Base-by-base conservation (phyloP, 108 stramenopile species). In the Phaeodactylum tricornutum region DNA sequence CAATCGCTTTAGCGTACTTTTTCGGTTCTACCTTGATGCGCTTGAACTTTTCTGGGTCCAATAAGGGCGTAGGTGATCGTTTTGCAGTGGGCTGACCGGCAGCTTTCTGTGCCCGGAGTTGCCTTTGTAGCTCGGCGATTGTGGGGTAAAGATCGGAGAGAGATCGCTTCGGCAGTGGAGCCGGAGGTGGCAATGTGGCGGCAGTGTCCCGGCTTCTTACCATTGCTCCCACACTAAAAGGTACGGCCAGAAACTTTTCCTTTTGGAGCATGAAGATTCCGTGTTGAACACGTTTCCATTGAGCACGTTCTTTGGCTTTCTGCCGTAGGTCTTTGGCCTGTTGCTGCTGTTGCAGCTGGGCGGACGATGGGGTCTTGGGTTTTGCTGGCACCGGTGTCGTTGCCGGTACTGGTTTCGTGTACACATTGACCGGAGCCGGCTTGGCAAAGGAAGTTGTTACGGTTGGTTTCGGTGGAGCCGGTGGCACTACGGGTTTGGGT, bases 1-100 rank as follows among this genome's bases (percentile, higher is more conserved):
- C 86, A 1, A 88, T 48, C 20, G 77, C 75, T 61, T 74, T 75
- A 1, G 74, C 67, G 47, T 72, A 61, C 33, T 79, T 75, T 47
- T 81, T 84, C 4, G 81, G 77, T 69, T 88, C 77, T 26, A 84
- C 51, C 49, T 84, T 88, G 53, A 84, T 45, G 2, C 86, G 67
- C 51, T 77, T 76, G 42, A 59, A 67, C 23, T 61, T 66, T 11
- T 81, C 72, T 4, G 81, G 58, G 35, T 79, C 77, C 32, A 81
- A 23, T 2, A 88, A 55, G 34, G 41, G 63, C 15, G 48, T 47
- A 9, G 63, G 40, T 8, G 59, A 60, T 5, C 33, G 41, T 3
- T 32, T 42, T 5, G 20, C 4, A 2, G 30, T 15, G 4, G 35
- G 12, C 14, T 55, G 59, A 0, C 38, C 7, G 4, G 53, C 41